Evolutionary conservation across 176 grass and related monocot genomes (phyloP).

Genomic region (Ensete ventricosum): DNA sequence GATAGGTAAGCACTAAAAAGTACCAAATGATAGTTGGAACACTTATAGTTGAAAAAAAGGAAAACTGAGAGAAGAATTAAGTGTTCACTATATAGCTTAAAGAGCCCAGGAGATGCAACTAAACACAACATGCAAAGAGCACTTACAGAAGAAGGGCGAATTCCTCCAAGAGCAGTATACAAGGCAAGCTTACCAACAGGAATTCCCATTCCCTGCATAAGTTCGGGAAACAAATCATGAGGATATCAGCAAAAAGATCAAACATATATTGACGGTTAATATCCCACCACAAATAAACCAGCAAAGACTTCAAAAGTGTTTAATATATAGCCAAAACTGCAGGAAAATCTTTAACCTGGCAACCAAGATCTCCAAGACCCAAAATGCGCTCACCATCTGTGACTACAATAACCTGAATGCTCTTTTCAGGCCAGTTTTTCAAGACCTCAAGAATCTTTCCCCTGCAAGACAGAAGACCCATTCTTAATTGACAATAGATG

Average conservation of each 20-base stretch:
- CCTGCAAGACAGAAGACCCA: constrained; percentile 21
- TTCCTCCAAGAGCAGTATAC: constrained; percentile 78
- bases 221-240: not conserved
- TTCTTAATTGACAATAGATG: constrained; percentile 3
- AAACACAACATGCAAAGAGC: no score
- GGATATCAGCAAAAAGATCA: not conserved
- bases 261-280: not conserved
- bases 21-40: not conserved
- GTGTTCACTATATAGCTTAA: not conserved
- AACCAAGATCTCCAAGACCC: constrained; percentile 92
- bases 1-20: constrained; percentile 87
- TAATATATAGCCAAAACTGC: not conserved
- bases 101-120: no score
- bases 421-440: constrained; percentile 94
- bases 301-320: not conserved
- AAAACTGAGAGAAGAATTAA: not conserved
- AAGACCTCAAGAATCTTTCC: constrained; percentile 69
- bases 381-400: constrained; percentile 88
- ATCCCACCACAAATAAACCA: not conserved
- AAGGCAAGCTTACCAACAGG: constrained; percentile 83
- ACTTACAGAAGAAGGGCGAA: constrained; percentile 67
- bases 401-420: constrained; percentile 85
- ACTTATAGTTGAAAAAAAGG: not conserved
- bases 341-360: constrained; percentile 43
- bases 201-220: constrained; percentile 80